phyloP scores from a whole-genome alignment of 768 basidiomycete species.

The Kwoniella newhampshirensis region DNA sequence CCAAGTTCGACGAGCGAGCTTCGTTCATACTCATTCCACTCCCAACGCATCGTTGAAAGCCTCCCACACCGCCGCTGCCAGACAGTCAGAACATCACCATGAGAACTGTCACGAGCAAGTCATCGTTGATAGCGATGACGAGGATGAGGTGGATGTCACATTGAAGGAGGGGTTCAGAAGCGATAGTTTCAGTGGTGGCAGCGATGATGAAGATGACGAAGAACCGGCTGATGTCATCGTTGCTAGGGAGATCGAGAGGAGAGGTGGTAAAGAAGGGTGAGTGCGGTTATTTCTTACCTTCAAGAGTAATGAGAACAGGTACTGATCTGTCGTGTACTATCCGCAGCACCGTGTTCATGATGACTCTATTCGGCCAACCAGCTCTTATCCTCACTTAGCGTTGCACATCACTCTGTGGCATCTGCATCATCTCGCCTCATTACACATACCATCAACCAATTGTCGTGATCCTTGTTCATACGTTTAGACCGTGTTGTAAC shows the following conservation, averaged over 20 bases:
- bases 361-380: conserved; percentile 49
- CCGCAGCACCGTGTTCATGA: conserved; percentile 41
- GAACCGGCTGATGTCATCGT: conserved; percentile 42
- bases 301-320: background rate
- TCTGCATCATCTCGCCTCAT: background rate
- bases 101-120: conserved; percentile 4
- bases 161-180: conserved; percentile 34
- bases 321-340: background rate
- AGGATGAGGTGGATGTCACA: conserved; percentile 25
- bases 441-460: background rate
- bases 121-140: conserved; percentile 25
- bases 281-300: conserved; percentile 7
- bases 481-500: no score
- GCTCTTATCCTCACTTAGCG: conserved; percentile 47
- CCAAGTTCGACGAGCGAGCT: conserved; percentile 15
- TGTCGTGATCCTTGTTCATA: background rate
- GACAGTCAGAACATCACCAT: conserved; percentile 1
- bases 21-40: conserved; percentile 10
- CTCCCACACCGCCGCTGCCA: background rate
- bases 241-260: conserved; percentile 33
- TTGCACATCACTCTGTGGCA: background rate
- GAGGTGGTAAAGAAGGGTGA: conserved; percentile 48
- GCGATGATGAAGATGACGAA: conserved; percentile 28
- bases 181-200: conserved; percentile 9
- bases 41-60: background rate